These are phyloP conservation scores for Gnomoniopsis sp. DNA, from an alignment of 2,329 filamentous ascomycete species.

Conservation along the genomic window DNA sequence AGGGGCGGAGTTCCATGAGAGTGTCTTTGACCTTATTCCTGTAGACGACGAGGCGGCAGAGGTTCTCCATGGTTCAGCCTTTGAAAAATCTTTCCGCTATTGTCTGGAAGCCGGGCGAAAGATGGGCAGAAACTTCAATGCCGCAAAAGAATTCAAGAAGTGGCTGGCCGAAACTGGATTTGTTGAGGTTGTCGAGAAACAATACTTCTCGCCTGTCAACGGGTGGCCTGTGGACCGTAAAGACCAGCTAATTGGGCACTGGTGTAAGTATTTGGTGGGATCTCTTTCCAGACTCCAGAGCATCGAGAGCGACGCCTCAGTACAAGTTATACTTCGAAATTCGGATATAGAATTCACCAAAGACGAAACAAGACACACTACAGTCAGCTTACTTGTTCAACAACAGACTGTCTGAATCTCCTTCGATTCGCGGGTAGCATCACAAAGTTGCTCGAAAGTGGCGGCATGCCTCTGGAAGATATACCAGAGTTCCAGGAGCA, in stretches of 20 bases:
- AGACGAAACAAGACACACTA: too few relatives aligned
- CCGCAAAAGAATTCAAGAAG: slow-evolving; percentile 27
- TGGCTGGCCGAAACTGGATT: slow-evolving; percentile 28
- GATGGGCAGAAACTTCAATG: slow-evolving; percentile 22
- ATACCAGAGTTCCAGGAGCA: neutral
- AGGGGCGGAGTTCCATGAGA: slow-evolving; percentile 12
- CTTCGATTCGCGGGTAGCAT: neutral
- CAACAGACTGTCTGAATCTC: neutral
- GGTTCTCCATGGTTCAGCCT: neutral
- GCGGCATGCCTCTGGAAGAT: neutral
- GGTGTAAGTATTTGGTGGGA: neutral
- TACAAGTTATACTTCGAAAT: too few relatives aligned
- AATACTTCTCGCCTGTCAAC: slow-evolving; percentile 2
- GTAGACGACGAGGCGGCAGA: neutral
- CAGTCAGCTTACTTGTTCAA: neutral
- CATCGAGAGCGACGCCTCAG: neutral
- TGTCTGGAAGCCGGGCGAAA: slow-evolving; percentile 36
- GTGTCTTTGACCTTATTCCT: neutral
- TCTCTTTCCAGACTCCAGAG: neutral
- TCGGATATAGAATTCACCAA: too few relatives aligned
- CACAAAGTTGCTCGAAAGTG: neutral
- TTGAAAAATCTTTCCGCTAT: neutral
- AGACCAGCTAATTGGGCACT: neutral
- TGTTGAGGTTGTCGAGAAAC: slow-evolving; percentile 26
- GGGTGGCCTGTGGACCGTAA: neutral